Conservation (phyloP, 1,284 basidiomycete genomes). For the Schizopora paradoxa region DNA sequence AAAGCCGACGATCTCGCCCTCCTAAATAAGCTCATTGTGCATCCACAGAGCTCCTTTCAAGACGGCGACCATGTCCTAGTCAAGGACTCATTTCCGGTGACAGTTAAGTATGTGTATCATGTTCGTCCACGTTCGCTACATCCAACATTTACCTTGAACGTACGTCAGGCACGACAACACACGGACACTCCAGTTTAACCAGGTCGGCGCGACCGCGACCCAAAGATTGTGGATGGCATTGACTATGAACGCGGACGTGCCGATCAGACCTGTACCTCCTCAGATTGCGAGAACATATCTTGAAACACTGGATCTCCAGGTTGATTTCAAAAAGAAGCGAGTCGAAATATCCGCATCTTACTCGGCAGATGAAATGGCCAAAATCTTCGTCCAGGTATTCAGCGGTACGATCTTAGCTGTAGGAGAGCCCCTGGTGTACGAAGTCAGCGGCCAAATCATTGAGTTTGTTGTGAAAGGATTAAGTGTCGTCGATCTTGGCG, state of each 20-base stretch:
- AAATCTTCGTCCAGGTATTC: constrained; percentile 67
- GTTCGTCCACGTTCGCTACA: constrained; percentile 3
- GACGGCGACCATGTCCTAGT: constrained; percentile 71
- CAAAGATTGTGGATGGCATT: constrained; percentile 86
- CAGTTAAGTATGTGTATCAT: constrained; percentile 56
- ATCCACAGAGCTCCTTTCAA: constrained; percentile 64
- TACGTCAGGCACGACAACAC: constrained; percentile 68
- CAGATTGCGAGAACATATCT: constrained; percentile 62
- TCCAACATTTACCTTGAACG: constrained; percentile 1
- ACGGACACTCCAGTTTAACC: constrained; percentile 54
- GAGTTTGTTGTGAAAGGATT: constrained; percentile 70
- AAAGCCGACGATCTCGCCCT: constrained; percentile 67
- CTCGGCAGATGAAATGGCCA: constrained; percentile 81
- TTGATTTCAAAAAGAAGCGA: constrained; percentile 65
- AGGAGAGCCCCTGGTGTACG: constrained; percentile 79
- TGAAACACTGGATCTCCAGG: constrained; percentile 73
- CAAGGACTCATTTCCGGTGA: constrained; percentile 64
- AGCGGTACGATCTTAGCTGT: constrained; percentile 64
- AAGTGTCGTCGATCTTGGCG: constrained; percentile 55
- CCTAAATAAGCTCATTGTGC: constrained; percentile 78
- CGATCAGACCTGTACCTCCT: constrained; percentile 61
- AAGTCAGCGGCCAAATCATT: constrained; percentile 86
- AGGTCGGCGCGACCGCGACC: constrained; percentile 61
- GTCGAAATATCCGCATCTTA: constrained; percentile 68
- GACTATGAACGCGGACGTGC: constrained; percentile 75